Evolutionary conservation across 495 filamentous ascomycete species (phyloP).

Genomic region (Hypoxylon fuscum): DNA sequence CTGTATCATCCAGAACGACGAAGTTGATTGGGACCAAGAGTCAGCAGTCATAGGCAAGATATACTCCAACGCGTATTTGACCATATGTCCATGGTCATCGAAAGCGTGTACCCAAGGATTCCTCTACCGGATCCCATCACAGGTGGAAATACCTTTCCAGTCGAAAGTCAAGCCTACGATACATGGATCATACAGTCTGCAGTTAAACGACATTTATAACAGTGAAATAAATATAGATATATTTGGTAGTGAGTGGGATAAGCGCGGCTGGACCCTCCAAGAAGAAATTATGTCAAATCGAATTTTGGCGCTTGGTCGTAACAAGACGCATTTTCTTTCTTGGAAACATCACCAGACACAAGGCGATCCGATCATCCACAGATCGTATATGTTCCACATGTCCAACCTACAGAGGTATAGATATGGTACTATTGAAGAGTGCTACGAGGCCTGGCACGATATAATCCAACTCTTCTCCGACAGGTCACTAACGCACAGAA

Average conservation of each 20-base stretch:
- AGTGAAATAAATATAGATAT: background rate
- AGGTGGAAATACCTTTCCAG: background rate
- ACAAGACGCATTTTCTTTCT: background rate
- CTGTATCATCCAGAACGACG: background rate
- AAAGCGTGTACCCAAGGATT: slow-evolving; percentile 2
- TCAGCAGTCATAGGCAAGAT: too few species aligned
- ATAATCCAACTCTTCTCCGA: background rate
- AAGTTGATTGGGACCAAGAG: too few species aligned
- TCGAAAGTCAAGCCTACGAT: background rate
- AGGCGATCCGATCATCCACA: too few species aligned
- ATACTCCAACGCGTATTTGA: slow-evolving; percentile 1
- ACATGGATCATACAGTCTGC: background rate
- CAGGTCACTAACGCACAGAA: background rate
- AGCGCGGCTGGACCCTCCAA: background rate
- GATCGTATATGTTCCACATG: too few species aligned
- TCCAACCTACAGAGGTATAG: too few species aligned
- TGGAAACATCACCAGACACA: background rate
- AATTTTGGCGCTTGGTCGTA: background rate
- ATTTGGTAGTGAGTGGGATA: background rate
- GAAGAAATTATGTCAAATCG: background rate
- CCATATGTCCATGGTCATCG: background rate
- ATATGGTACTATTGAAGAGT: too few species aligned
- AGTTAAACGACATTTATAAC: background rate
- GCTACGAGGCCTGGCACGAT: background rate
- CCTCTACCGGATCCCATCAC: background rate